Conservation (phyloP, 2,329 filamentous ascomycete genomes). For the Karstenula rhodostoma region DNA sequence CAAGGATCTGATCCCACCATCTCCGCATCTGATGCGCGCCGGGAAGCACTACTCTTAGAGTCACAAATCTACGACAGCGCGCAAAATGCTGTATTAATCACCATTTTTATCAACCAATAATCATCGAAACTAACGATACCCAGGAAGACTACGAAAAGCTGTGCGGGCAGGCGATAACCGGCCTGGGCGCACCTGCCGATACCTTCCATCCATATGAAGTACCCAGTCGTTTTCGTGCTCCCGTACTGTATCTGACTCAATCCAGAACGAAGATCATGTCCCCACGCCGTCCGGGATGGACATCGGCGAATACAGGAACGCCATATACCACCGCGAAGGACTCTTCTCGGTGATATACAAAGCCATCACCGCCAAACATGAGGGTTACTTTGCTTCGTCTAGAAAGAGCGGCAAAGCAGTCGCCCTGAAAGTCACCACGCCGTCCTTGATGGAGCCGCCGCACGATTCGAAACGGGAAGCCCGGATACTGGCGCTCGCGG, state of each 20-base stretch:
- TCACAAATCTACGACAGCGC: slow-evolving; percentile 68
- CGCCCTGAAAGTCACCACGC: slow-evolving; percentile 87
- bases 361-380: slow-evolving; percentile 56
- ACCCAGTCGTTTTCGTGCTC: not conserved
- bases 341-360: slow-evolving; percentile 86
- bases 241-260: slow-evolving; percentile 3
- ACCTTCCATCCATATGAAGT: slow-evolving; percentile 38
- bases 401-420: slow-evolving; percentile 51
- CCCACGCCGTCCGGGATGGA: slow-evolving; percentile 48
- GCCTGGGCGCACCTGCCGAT: slow-evolving; percentile 28
- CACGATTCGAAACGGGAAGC: slow-evolving; percentile 85
- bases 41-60: slow-evolving; percentile 72
- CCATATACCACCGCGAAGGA: slow-evolving; percentile 68
- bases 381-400: slow-evolving; percentile 39
- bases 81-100: slow-evolving; percentile 61
- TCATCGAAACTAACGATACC: slow-evolving; percentile 27
- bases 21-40: slow-evolving; percentile 58
- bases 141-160: slow-evolving; percentile 46
- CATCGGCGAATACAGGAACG: slow-evolving; percentile 66
- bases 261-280: slow-evolving; percentile 41
- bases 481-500: slow-evolving; percentile 71
- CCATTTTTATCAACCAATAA: not conserved
- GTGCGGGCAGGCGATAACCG: slow-evolving; percentile 34
- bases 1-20: slow-evolving; percentile 55
- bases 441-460: slow-evolving; percentile 75